Base-by-base conservation (phyloP, 441 rosid species). In the Theobroma grandiflorum region DNA sequence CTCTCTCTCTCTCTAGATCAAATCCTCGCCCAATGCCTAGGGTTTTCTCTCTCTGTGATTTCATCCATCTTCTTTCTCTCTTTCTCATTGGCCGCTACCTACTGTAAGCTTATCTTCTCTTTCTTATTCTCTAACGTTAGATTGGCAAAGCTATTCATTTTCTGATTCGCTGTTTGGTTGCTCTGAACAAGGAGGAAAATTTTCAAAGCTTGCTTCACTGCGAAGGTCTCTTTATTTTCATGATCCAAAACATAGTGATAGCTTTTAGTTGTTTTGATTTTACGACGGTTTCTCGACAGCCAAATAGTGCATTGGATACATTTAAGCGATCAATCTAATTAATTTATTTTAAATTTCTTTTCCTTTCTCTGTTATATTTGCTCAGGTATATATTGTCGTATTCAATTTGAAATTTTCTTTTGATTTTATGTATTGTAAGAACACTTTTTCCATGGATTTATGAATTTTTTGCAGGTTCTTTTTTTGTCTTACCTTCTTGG, bases 61-160 rank as follows among this genome's bases (percentile, higher is more conserved):
- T 33, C 63, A 57, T 64, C 69, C 74, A 63, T 77, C 66, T 6
- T 26, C 42, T 26, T 26, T 26, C 50, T 55, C 58, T 43, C 62
- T 77, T 35, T 57, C 70, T 35, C 75, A 12, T 73, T 26, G 35
- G 18, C 68, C 40, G 47, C 38, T 35, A 35, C 63, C 38, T 35
- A 35, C 63, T 63, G 85, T 82, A 45, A 82, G 82, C 70, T 8
- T 52, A 3, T 53, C 63, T 76, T 26, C 67, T 37, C 15, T 11
- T 42, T 50, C 62, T 50, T 50, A 40, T 8, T 5, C 15, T 10
- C 33, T 72, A 47, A 10, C 10, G 31, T 72, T 59, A 38, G 35
- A 72, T 73, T 20, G 64, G 35, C 55, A n/a, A 40, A 43, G 61
- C 22, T 55, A n/a, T 47, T 57, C 31, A 4, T 16, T 37, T 47